Evolutionary conservation across 2,329 filamentous ascomycete species (phyloP).

Genomic region (Microdochium nivale): DNA sequence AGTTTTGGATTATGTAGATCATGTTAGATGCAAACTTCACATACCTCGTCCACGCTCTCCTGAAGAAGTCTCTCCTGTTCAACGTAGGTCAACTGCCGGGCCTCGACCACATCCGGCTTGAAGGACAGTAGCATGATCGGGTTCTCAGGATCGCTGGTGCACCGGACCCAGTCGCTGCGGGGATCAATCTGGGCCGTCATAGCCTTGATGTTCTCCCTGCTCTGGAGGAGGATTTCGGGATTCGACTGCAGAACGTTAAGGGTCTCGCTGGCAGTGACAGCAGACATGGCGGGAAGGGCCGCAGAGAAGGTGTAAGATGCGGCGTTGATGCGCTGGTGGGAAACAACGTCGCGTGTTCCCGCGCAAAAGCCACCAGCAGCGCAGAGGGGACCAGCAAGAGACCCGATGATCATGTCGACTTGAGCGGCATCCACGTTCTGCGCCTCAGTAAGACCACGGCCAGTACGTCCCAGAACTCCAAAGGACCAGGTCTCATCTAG

Average conservation of each 20-base stretch:
- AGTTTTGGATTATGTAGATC: not conserved
- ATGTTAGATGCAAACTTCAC: constrained; percentile 15
- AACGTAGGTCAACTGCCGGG: constrained; percentile 56
- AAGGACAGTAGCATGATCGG: constrained; percentile 77
- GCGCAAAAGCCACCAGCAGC: constrained; percentile 95
- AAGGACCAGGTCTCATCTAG: constrained; percentile 98
- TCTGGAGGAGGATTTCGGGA: constrained; percentile 68
- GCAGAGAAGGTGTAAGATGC: constrained; percentile 94
- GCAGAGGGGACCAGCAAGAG: constrained; percentile 80
- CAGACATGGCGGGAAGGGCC: constrained; percentile 84
- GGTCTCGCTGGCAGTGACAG: constrained; percentile 92
- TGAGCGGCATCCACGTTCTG: constrained; percentile 92
- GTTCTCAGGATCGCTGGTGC: constrained; percentile 75
- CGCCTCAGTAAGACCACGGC: constrained; percentile 86
- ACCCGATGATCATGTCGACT: constrained; percentile 96
- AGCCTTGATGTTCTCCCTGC: constrained; percentile 77
- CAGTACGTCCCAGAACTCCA: constrained; percentile 84
- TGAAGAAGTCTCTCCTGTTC: constrained; percentile 82
- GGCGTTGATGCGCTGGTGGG: constrained; percentile 91
- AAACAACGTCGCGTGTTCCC: constrained; percentile 81
- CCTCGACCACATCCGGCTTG: constrained; percentile 72
- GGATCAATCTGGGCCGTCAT: constrained; percentile 87
- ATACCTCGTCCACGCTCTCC: constrained; percentile 93
- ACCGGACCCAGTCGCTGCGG: constrained; percentile 84
- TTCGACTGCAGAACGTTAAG: constrained; percentile 78